A percentile compares a stretch with the other conserved stretches of the same genome.
Evolutionary conservation across 2,329 filamentous ascomycete species (phyloP).

Genomic region (Cordyceps javanica): DNA sequence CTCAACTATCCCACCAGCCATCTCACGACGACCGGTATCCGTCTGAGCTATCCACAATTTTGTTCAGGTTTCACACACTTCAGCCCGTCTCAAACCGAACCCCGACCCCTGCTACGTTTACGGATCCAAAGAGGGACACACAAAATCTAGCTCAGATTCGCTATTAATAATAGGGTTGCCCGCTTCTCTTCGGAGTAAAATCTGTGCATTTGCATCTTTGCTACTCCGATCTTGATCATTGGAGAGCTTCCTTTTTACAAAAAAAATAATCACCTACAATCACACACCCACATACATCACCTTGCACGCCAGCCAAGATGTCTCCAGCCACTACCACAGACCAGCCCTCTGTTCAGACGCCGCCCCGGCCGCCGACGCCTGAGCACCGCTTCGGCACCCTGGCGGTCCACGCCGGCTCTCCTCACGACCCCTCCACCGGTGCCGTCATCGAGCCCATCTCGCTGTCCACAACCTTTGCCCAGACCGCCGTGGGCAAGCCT

Average conservation of each 20-base stretch:
- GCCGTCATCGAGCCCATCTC: slow-evolving; percentile 97
- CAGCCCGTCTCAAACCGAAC: slow-evolving; percentile 8
- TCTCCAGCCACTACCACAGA: slow-evolving; percentile 31
- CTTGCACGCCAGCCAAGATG: slow-evolving; percentile 16
- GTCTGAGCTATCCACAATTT: slow-evolving; percentile 11
- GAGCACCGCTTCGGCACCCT: slow-evolving; percentile 82
- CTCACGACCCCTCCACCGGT: slow-evolving; percentile 84
- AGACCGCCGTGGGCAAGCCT: slow-evolving; percentile 79
- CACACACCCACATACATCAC: not conserved
- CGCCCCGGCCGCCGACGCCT: slow-evolving; percentile 64
- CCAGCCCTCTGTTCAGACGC: slow-evolving; percentile 57
- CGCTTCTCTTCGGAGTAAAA: slow-evolving; percentile 2
- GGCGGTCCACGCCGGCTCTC: slow-evolving; percentile 88
- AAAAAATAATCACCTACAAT: not conserved
- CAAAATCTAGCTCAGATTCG: slow-evolving; percentile 7
- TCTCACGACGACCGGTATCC: slow-evolving; percentile 8
- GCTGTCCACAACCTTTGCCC: slow-evolving; percentile 93
- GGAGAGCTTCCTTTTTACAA: not conserved
- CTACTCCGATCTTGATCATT: not conserved
- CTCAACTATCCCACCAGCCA: not conserved
- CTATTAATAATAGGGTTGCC: slow-evolving; percentile 8
- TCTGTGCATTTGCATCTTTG: not conserved
- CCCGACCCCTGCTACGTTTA: slow-evolving; percentile 5
- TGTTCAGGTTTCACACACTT: not conserved
- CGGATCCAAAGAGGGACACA: not conserved